phyloP scores from a whole-genome alignment of 2,329 filamentous ascomycete genomes.

The Lasiodiplodia sp. region DNA sequence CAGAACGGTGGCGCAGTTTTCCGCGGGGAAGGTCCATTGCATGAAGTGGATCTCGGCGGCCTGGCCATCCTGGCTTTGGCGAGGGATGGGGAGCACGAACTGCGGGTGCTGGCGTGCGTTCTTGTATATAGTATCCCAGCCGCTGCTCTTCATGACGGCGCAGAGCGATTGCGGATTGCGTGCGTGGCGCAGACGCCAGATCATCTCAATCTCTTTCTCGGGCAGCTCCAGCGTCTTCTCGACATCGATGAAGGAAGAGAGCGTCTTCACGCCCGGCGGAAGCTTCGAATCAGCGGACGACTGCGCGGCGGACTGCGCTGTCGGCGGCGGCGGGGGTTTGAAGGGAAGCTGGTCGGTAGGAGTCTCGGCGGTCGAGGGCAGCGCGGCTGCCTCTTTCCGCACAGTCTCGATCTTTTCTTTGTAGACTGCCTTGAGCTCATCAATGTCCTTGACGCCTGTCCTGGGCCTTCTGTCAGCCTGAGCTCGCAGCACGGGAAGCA shows the following conservation, averaged over 20 bases:
- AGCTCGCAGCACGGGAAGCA: constrained; percentile 6
- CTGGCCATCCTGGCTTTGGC: constrained; percentile 59
- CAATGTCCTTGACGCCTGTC: constrained; percentile 73
- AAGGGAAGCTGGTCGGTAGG: constrained; percentile 36
- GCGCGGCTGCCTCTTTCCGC: constrained; percentile 68
- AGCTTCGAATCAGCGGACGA: constrained; percentile 39
- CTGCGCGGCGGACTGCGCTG: constrained; percentile 36
- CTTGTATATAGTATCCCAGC: constrained; percentile 75
- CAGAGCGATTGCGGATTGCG: constrained; percentile 77
- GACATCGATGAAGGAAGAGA: constrained; percentile 77
- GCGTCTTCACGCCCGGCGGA: constrained; percentile 65
- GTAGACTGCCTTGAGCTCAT: constrained; percentile 82
- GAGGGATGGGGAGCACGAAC: constrained; percentile 89
- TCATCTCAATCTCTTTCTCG: constrained; percentile 79
- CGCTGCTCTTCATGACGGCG: constrained; percentile 76
- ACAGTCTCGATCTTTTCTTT: constrained; percentile 80
- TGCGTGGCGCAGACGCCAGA: constrained; percentile 91
- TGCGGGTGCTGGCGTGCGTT: constrained; percentile 79
- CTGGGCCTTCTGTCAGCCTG: constrained; percentile 35
- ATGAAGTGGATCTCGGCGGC: constrained; percentile 93
- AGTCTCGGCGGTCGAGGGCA: constrained; percentile 52
- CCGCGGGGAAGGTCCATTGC: constrained; percentile 90
- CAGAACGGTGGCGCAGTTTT: constrained; percentile 68
- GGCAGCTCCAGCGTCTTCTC: constrained; percentile 77
- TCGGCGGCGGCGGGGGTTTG: constrained; percentile 36